These are phyloP conservation scores for Coleophoma crateriformis DNA, from an alignment of 2,329 filamentous ascomycete species.

Conservation along the genomic window DNA sequence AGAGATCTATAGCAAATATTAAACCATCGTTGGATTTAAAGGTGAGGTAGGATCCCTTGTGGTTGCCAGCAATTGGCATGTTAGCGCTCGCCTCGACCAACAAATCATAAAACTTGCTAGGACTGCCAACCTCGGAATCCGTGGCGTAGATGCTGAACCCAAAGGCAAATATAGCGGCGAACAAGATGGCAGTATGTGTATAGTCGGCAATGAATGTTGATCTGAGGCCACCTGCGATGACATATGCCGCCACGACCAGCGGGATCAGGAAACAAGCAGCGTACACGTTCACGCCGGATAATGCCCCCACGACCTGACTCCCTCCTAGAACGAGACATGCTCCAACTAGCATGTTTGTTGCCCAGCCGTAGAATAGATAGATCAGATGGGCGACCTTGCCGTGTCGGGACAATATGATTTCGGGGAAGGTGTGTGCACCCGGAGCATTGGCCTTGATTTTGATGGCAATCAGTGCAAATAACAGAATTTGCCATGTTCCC, in stretches of 20 bases:
- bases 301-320: conserved; percentile 30
- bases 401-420: conserved; percentile 33
- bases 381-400: conserved; percentile 31
- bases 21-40: conserved; percentile 30
- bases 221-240: conserved; percentile 32
- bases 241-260: conserved; percentile 31
- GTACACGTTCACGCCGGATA: conserved; percentile 36
- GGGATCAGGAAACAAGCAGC: conserved; percentile 34
- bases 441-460: conserved; percentile 35
- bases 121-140: conserved; percentile 24
- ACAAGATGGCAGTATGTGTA: conserved; percentile 33
- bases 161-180: conserved; percentile 32
- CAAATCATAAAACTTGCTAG: conserved; percentile 30
- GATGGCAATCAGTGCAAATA: conserved; percentile 35
- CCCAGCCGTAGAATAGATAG: conserved; percentile 33
- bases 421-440: conserved; percentile 35
- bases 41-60: conserved; percentile 31
- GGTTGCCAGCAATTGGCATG: conserved; percentile 28
- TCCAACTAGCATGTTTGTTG: conserved; percentile 35
- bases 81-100: conserved; percentile 25
- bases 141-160: conserved; percentile 30
- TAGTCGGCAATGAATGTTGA: conserved; percentile 37
- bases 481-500: conserved; percentile 33
- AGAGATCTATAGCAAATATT: conserved; percentile 31
- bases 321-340: conserved; percentile 33